Base-by-base conservation (phyloP, 768 basidiomycete genomes). In the Cystofilobasidium macerans region DNA sequence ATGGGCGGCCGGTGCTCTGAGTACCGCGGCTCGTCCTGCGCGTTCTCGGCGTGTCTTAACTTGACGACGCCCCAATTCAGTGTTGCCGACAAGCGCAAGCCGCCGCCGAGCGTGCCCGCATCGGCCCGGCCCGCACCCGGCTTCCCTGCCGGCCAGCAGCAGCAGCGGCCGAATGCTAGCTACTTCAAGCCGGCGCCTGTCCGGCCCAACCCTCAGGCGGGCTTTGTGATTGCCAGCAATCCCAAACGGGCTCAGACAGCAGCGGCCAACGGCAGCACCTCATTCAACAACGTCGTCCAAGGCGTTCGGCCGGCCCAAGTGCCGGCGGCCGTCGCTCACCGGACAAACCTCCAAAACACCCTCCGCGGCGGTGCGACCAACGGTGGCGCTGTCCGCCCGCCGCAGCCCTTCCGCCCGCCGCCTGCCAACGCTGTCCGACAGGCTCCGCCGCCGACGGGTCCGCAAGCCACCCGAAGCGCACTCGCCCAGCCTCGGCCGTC, bases 1-100 rank as follows among this genome's bases (percentile, higher is more conserved):
- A 78, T 98, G 14, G 84, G 85, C 4, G 89, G 88, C 71, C 81
- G 92, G 88, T 90, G 93, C 76, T 91, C 91, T 0, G 82, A 85
- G 68, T 97, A 95, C 75, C 88, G 93, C 22, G 95, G 95, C 38
- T 87, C 86, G 35, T 87, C 86, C 0, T 86, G 94, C 42, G 83
- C 87, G 33, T 90, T 92, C 75, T 85, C 86, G 65, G 83, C 88
- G 1, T 91, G 93, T 72, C 78, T 99, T 67, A 99, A 99, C 76
- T 75, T 99, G 70, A 87, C 85, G 26, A 79, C 85, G 70, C 86
- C 84, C 3, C 94, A 98, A 75, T 95, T 88, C 74, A 80, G 88
- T 22, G 84, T 86, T 20, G 83, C 86, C 0, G 89, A 85, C 8
- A 82, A 69, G 64, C 33, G 51, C 11, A 43, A 38, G 32, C 53